phyloP scores from a whole-genome alignment of 2,329 filamentous ascomycete species.

The Ceratocystis smalleyi region DNA sequence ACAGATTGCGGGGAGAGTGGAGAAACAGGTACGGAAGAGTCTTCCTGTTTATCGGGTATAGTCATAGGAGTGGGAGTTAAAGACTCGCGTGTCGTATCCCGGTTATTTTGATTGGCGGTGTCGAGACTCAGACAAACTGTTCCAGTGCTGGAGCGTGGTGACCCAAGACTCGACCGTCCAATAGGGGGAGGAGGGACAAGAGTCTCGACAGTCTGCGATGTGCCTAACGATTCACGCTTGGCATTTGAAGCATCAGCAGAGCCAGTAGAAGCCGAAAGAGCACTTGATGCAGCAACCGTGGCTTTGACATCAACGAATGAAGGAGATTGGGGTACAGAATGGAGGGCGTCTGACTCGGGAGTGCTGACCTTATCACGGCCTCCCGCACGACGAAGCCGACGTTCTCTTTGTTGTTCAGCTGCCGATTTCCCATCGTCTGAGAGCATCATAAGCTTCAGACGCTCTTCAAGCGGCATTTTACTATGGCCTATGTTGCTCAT shows the following conservation, averaged over 20 bases:
- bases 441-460: conserved; percentile 76
- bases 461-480: conserved; percentile 73
- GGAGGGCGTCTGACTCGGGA: conserved; percentile 14
- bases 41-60: not conserved
- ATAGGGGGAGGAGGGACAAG: conserved; percentile 10
- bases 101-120: not conserved
- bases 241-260: conserved; percentile 25
- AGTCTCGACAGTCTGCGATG: not conserved
- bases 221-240: conserved; percentile 23
- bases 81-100: conserved; percentile 10
- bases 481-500: conserved; percentile 47
- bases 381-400: conserved; percentile 49
- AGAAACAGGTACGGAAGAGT: not conserved
- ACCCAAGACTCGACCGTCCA: not conserved
- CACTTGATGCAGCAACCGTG: conserved; percentile 3
- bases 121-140: not conserved
- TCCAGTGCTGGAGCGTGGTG: conserved; percentile 9
- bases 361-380: conserved; percentile 29
- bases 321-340: conserved; percentile 7
- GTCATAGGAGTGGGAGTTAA: conserved; percentile 12
- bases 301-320: conserved; percentile 5
- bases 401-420: conserved; percentile 51
- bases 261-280: conserved; percentile 5
- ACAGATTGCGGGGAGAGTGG: not conserved
- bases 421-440: conserved; percentile 51